Percentiles rank a stretch among this genome's conserved stretches.
phyloP scores from a whole-genome alignment of 2,329 filamentous ascomycete species.

The Phyllosticta citribraziliensis region DNA sequence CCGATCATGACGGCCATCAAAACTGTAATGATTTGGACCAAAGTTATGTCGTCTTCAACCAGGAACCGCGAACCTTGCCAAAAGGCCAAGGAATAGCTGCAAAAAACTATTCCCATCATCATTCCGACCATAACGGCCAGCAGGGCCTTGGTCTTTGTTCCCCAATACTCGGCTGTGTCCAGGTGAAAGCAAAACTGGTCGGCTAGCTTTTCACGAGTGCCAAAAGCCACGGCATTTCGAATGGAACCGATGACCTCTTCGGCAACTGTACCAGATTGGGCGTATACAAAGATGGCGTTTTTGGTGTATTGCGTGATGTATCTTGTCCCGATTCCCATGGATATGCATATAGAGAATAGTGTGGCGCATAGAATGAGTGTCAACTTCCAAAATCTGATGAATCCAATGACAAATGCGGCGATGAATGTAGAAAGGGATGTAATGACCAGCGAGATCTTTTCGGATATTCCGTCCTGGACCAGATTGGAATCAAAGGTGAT shows the following conservation, averaged over 20 bases:
- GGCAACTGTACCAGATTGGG: constrained; percentile 73
- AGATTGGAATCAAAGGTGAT: constrained; percentile 92
- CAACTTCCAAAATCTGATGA: constrained; percentile 85
- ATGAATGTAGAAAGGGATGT: constrained; percentile 48
- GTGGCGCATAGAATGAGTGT: constrained; percentile 77
- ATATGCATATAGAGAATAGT: constrained; percentile 65
- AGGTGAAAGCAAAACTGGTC: constrained; percentile 74
- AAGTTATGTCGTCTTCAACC: constrained; percentile 40
- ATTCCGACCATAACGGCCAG: constrained; percentile 70
- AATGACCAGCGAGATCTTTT: constrained; percentile 27
- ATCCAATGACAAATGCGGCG: constrained; percentile 84
- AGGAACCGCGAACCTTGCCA: constrained; percentile 15
- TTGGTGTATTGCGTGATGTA: constrained; percentile 75
- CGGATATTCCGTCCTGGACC: constrained; percentile 74
- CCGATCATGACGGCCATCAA: constrained; percentile 88
- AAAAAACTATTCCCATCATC: constrained; percentile 75
- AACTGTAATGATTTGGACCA: constrained; percentile 71
- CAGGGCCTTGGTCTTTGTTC: constrained; percentile 62
- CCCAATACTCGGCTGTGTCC: constrained; percentile 60
- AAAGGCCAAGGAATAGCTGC: constrained; percentile 45
- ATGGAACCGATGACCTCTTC: constrained; percentile 94
- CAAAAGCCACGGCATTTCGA: constrained; percentile 84
- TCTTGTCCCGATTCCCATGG: constrained; percentile 60
- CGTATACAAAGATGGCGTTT: constrained; percentile 67
- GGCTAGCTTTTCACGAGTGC: constrained; percentile 86